Evolutionary conservation across 2,329 filamentous ascomycete genomes (phyloP).

Genomic region (Leptographium radiaticola): DNA sequence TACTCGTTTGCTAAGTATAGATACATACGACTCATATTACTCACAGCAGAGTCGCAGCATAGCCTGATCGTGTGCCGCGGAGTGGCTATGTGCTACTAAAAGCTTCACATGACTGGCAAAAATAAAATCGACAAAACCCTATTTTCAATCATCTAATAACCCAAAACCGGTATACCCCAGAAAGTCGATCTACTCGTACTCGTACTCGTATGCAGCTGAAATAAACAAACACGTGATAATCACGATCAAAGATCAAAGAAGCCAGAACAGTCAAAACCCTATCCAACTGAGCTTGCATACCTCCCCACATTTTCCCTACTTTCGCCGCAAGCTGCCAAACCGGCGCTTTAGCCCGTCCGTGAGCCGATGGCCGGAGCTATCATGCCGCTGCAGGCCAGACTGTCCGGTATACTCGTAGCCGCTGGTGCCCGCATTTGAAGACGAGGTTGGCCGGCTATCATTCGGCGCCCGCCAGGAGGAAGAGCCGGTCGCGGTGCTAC

Average conservation of each 20-base stretch:
- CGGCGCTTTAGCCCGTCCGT: conserved; percentile 39
- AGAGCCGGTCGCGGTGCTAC: conserved; percentile 18
- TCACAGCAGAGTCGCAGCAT: background rate
- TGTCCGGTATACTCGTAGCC: conserved; percentile 10
- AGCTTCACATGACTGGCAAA: background rate
- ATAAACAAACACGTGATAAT: background rate
- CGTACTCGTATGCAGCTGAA: background rate
- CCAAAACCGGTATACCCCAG: no score
- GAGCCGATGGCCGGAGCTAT: conserved; percentile 30
- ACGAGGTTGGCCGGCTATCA: background rate
- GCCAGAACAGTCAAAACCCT: background rate
- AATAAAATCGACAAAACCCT: background rate
- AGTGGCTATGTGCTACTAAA: background rate
- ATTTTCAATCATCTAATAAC: background rate
- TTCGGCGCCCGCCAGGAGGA: background rate
- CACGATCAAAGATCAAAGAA: background rate
- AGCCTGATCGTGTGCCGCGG: background rate
- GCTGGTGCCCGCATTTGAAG: background rate
- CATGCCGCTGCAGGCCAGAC: conserved; percentile 22
- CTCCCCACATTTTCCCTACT: conserved; percentile 8
- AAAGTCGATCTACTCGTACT: no score
- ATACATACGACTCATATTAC: no score
- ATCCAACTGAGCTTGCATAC: background rate
- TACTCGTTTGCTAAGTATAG: no score
- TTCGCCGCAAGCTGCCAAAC: conserved; percentile 38